A percentile compares a stretch with the other conserved stretches of the same genome.
Conservation (phyloP, 345 rosid genomes). For the Lepidium didymum region DNA sequence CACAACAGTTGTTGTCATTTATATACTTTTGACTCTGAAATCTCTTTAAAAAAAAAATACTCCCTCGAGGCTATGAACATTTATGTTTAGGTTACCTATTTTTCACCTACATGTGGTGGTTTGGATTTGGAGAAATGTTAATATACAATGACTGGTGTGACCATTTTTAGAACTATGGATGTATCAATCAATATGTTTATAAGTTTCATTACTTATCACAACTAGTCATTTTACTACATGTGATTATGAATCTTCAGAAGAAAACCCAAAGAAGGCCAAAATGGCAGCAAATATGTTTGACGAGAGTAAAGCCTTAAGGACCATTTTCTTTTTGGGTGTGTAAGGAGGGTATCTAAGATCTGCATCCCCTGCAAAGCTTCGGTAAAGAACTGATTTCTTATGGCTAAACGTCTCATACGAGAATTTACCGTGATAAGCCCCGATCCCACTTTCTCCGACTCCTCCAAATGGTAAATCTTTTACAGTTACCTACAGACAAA, state of each 20-base stretch:
- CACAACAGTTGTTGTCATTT: neutral
- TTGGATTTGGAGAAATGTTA: neutral
- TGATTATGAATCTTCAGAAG: conserved; percentile 30
- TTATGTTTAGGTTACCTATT: neutral
- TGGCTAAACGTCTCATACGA: conserved; percentile 92
- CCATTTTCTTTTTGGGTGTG: conserved; percentile 42
- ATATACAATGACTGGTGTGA: neutral
- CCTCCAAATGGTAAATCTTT: conserved; percentile 74
- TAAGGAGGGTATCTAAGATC: conserved; percentile 76
- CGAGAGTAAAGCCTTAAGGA: conserved; percentile 46
- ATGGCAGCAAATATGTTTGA: conserved; percentile 42
- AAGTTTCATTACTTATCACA: neutral
- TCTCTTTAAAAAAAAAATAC: neutral
- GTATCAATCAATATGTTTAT: neutral
- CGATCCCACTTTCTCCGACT: conserved; percentile 92
- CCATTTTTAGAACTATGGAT: neutral
- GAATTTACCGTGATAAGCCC: conserved; percentile 78
- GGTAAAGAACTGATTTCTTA: conserved; percentile 63
- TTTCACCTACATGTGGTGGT: neutral
- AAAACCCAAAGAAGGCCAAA: conserved; percentile 48
- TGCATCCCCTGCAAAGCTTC: conserved; percentile 57
- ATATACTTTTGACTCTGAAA: neutral
- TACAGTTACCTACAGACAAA: conserved; percentile 45
- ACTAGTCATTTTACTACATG: neutral
- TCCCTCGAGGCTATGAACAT: neutral